Base-by-base conservation (phyloP, 2,329 filamentous ascomycete species). In the Xylariales sp. region DNA sequence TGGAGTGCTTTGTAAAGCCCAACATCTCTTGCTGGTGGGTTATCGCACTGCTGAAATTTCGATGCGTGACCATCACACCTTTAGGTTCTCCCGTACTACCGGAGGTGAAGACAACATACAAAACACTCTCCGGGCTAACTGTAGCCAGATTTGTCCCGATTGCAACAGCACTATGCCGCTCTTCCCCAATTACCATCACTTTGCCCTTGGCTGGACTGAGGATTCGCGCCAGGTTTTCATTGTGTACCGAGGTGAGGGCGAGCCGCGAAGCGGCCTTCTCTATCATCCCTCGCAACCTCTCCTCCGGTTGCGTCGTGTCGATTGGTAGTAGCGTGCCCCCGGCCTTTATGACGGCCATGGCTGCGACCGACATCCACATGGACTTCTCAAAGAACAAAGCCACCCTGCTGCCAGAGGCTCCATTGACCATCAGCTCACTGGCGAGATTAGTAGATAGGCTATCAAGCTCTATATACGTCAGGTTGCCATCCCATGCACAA, bases 1-100 rank as follows among this genome's bases (percentile, higher is more conserved):
- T 67, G 60, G 7, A 60, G 67, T 66, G 2, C 70, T 74, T 34
- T 73, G 70, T 41, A 77, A 72, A 20, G 81, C 44, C 8, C 11
- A 33, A 18, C 13, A 24, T 20, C 12, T 21, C 15, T 20, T 5
- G 17, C 18, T 11, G 28, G 34, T 20, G 19, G 16, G 6, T 28
- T 13, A 6, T 20, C 11, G 25, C 17, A n/a, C 20, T 27, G 18
- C 32, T 21, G 28, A 40, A 25, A 17, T 15, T 15, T 4, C 14
- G 7, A 14, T 43, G 41, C 19, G 30, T 23, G 4, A 38, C 12
- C 11, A 38, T 25, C 20, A 23, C 29, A 18, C 41, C 41, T 16
- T 43, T 43, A 2, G 41, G 41, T 11, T 16, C 11, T 3, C 41
- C 41, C 3, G 41, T 43, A 23, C 29, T 38, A 3, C 41, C 41